Percentiles rank a stretch among this genome's conserved stretches.
These are phyloP conservation scores for Marsdenia floribunda DNA, from an alignment of 257 asterid genomes.

Conservation along the genomic window DNA sequence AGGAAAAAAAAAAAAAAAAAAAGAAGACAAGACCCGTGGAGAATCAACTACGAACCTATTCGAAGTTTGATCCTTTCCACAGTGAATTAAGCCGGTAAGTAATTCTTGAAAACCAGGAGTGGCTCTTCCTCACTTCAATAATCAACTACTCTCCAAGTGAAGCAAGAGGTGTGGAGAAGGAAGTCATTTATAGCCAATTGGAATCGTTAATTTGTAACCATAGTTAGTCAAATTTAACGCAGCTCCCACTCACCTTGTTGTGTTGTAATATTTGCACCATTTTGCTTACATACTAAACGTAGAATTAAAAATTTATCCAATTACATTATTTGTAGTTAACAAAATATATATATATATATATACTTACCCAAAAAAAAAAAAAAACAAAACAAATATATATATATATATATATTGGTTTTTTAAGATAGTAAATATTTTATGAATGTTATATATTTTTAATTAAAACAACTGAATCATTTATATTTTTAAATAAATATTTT, in stretches of 20 bases:
- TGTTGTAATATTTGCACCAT: neutral
- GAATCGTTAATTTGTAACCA: slow-evolving; percentile 28
- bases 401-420: too few species aligned
- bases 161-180: neutral
- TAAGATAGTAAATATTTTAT: too few species aligned
- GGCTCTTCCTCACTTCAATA: neutral
- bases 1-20: neutral
- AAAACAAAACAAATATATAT: too few species aligned
- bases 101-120: neutral
- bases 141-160: neutral
- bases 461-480: too few species aligned
- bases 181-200: slow-evolving; percentile 26
- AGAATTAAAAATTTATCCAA: too few species aligned
- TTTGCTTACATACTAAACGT: neutral
- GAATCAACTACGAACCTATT: slow-evolving; percentile 1
- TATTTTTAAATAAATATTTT: too few species aligned
- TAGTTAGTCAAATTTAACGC: slow-evolving; percentile 13
- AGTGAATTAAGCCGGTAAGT: neutral
- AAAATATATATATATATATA: too few species aligned
- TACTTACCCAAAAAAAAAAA: too few species aligned
- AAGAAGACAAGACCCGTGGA: neutral
- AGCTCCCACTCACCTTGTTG: neutral
- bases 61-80: neutral
- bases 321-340: too few species aligned
- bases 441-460: too few species aligned